Evolutionary conservation across 768 basidiomycete species (phyloP), one percentile per base, ranked within the genome.

Genomic region (Rhodotorula paludigena): DNA sequence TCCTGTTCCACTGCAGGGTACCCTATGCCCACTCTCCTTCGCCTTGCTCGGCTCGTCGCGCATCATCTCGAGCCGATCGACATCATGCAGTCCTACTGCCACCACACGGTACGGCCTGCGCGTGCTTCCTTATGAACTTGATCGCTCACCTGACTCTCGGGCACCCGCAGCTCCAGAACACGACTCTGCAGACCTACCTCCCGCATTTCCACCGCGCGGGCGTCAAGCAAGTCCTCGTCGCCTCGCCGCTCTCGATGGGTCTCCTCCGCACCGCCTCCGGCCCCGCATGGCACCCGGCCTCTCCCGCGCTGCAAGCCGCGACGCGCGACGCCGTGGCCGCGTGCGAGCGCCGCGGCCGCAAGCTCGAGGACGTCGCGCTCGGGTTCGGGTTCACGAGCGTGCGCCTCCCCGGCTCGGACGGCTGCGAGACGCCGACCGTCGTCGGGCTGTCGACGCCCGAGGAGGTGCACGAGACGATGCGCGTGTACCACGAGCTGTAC

Each of bases 241-340:
- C 91, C 3, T 90, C 90, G 4, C 91, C 91, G 14, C 81, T 93
- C 59, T 86, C 84, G 76, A 92, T 92, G 90, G 87, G 87, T 0
- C 83, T 92, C 6, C 82, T 93, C 41, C 85, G 85, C 0, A 78
- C 80, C 15, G 71, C 79, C 5, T 76, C 76, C 1, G 81, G 83
- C 5, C 87, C 87, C 2, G 20, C 77, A 5, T 92, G 90, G 90
- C 89, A 92, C 75, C 89, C 90, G 23, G 89, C 89, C 11, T 83
- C 89, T 28, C 74, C 77, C 21, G 78, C 74, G 20, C 66, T 89
- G 47, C 80, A 75, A 35, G 77, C 78, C 20, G 85, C 83, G 0
- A 82, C 81, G 14, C 65, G 73, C 28, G 76, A 78, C 15, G 84
- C 83, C 0, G 64, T 76, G 21, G 68, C 75, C 12, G 58, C 66